Percentiles rank a stretch among this genome's conserved stretches.
phyloP scores from a whole-genome alignment of 2,329 filamentous ascomycete species.

The Pseudogymnoascus sp. region DNA sequence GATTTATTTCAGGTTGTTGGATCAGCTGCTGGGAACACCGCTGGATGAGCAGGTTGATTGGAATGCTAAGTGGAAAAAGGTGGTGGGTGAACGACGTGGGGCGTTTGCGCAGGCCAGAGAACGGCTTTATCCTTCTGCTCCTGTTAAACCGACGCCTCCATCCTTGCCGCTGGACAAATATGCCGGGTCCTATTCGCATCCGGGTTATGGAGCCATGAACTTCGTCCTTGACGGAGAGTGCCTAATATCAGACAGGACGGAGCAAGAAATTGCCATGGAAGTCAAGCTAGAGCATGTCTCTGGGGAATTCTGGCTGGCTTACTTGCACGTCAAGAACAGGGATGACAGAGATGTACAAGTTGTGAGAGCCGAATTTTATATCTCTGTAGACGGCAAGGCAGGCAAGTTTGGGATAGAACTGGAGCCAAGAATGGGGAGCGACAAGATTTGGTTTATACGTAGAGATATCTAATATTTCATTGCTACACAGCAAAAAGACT shows the following conservation, averaged over 20 bases:
- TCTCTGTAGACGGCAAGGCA: slow-evolving; percentile 19
- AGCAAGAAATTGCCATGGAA: slow-evolving; percentile 13
- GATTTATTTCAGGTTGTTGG: slow-evolving; percentile 34
- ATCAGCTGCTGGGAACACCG: slow-evolving; percentile 33
- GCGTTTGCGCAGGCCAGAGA: slow-evolving; percentile 22
- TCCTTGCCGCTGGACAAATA: slow-evolving; percentile 31
- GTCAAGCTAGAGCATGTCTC: slow-evolving; percentile 22
- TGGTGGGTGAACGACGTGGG: slow-evolving; percentile 23
- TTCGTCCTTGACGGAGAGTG: background rate
- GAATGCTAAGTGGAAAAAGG: slow-evolving; percentile 21
- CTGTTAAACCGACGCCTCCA: slow-evolving; percentile 30
- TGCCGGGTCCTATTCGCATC: slow-evolving; percentile 37
- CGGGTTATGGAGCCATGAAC: background rate
- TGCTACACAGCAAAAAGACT: background rate
- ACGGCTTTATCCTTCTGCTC: slow-evolving; percentile 32
- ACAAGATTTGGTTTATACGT: slow-evolving; percentile 4
- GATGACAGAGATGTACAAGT: slow-evolving; percentile 14
- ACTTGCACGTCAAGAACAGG: slow-evolving; percentile 13
- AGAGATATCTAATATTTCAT: background rate
- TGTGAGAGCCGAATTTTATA: slow-evolving; percentile 21
- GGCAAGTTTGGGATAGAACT: slow-evolving; percentile 18
- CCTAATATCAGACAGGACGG: slow-evolving; percentile 3
- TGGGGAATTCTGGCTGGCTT: slow-evolving; percentile 25
- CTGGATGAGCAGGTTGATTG: slow-evolving; percentile 32
- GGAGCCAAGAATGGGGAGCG: slow-evolving; percentile 20